Evolutionary conservation across 2,329 filamentous ascomycete genomes (phyloP).

Genomic region (Penicillium sp.): DNA sequence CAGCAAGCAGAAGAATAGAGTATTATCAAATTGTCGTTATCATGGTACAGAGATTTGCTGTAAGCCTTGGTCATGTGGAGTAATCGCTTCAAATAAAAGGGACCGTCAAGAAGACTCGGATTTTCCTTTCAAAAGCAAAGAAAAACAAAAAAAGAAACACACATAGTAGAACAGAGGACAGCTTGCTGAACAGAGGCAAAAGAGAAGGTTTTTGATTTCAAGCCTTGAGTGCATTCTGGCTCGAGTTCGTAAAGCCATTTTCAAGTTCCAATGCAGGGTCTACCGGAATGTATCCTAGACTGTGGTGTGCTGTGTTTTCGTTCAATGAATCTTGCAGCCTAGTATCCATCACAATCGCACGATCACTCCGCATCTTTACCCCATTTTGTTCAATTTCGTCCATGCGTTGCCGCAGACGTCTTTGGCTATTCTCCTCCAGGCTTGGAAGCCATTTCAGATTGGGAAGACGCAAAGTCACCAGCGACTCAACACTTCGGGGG

Average conservation of each 20-base stretch:
- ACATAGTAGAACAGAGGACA: background rate
- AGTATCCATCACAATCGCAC: background rate
- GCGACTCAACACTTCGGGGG: slow-evolving; percentile 80
- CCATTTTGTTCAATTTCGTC: slow-evolving; percentile 36
- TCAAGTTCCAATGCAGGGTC: background rate
- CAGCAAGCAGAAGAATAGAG: background rate
- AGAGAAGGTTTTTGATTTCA: background rate
- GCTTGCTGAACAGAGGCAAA: background rate
- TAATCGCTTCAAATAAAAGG: background rate
- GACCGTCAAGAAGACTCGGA: background rate
- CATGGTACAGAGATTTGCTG: background rate
- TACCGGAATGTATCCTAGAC: background rate
- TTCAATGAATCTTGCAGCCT: background rate
- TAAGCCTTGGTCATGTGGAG: background rate
- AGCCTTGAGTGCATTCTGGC: background rate
- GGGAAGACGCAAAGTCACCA: slow-evolving; percentile 87
- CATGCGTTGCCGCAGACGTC: slow-evolving; percentile 38
- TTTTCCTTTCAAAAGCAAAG: background rate
- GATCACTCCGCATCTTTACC: background rate
- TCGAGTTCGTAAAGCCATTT: background rate
- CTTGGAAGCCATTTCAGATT: slow-evolving; percentile 81
- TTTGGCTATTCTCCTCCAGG: slow-evolving; percentile 52
- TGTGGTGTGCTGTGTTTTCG: background rate
- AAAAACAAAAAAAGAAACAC: background rate
- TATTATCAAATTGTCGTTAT: background rate